Evolutionary conservation across 805 yeast species (phyloP).

Genomic region (Kluyveromyces dobzhanskii): DNA sequence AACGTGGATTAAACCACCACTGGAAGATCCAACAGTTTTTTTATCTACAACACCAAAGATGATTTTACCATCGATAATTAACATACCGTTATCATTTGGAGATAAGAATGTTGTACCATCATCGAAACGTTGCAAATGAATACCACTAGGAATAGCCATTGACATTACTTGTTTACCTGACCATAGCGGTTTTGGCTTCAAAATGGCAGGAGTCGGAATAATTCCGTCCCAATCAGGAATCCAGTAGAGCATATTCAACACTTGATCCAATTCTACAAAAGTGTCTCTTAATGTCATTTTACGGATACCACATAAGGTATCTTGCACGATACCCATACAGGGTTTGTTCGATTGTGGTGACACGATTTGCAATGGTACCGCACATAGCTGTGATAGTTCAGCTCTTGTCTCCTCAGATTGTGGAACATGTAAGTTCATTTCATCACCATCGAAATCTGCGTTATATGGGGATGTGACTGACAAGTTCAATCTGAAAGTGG

Average conservation of each 20-base stretch:
- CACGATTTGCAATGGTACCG: conserved; percentile 95
- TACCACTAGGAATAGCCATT: conserved; percentile 91
- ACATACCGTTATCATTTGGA: conserved; percentile 94
- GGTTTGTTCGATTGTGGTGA: conserved; percentile 99
- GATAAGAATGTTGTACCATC: conserved; percentile 75
- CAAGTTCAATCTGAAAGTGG: conserved; percentile 91
- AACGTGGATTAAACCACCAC: conserved; percentile 95
- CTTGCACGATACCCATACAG: conserved; percentile 99
- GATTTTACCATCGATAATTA: conserved; percentile 89
- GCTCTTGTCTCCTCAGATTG: conserved; percentile 98
- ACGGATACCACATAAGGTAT: conserved; percentile 93
- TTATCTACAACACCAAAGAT: conserved; percentile 98
- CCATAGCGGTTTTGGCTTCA: conserved; percentile 96
- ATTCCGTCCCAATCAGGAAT: conserved; percentile 98
- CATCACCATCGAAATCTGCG: conserved; percentile 99
- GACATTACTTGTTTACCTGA: conserved; percentile 93
- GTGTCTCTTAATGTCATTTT: conserved; percentile 88
- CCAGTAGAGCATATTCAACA: conserved; percentile 95
- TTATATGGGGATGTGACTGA: conserved; percentile 99
- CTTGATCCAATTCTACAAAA: conserved; percentile 85
- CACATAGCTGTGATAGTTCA: conserved; percentile 88
- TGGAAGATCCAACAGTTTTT: conserved; percentile 96
- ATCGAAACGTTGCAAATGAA: conserved; percentile 88
- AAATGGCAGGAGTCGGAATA: conserved; percentile 88
- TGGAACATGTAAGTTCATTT: conserved; percentile 98